Percentiles rank a stretch among this genome's conserved stretches.
phyloP scores from a whole-genome alignment of 2,329 filamentous ascomycete species.

The Ramichloridium luteum region DNA sequence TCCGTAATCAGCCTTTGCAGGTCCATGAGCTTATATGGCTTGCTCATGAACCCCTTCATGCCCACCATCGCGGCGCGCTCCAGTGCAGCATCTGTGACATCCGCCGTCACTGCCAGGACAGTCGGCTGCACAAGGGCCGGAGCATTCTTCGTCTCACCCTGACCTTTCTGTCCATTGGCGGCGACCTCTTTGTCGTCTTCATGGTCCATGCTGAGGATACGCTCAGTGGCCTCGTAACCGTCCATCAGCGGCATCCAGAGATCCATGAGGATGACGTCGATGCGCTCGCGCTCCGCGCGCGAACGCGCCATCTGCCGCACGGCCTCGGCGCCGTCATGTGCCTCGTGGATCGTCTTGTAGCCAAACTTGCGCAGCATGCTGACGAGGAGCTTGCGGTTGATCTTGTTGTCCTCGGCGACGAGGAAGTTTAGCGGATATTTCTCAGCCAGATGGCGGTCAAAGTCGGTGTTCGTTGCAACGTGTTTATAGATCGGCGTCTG shows the following conservation, averaged over 20 bases:
- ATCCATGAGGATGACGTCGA: slow-evolving; percentile 60
- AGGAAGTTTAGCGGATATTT: slow-evolving; percentile 55
- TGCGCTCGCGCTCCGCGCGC: slow-evolving; percentile 23
- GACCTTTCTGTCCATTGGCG: slow-evolving; percentile 1
- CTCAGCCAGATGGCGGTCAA: slow-evolving; percentile 46
- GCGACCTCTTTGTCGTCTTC: too few relatives aligned
- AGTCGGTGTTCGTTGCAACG: slow-evolving; percentile 14
- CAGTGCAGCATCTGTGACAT: slow-evolving; percentile 52
- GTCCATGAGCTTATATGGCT: slow-evolving; percentile 52
- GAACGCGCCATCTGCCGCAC: slow-evolving; percentile 43
- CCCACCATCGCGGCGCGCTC: slow-evolving; percentile 48
- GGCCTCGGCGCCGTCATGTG: slow-evolving; percentile 56
- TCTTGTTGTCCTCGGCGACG: slow-evolving; percentile 60
- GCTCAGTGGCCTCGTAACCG: slow-evolving; percentile 55
- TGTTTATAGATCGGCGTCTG: neutral
- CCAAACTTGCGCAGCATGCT: slow-evolving; percentile 56
- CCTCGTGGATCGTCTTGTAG: slow-evolving; percentile 50
- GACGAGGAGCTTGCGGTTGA: slow-evolving; percentile 55
- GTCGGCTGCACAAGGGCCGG: slow-evolving; percentile 25
- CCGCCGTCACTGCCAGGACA: slow-evolving; percentile 53
- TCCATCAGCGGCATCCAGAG: slow-evolving; percentile 68
- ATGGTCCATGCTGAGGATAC: slow-evolving; percentile 47
- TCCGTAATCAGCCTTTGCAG: slow-evolving; percentile 47
- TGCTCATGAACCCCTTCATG: slow-evolving; percentile 58
- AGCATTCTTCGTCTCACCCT: neutral